A percentile compares a stretch with the other conserved stretches of the same genome.
Conservation (phyloP, 805 yeast species). For the Torulaspora quercuum region DNA sequence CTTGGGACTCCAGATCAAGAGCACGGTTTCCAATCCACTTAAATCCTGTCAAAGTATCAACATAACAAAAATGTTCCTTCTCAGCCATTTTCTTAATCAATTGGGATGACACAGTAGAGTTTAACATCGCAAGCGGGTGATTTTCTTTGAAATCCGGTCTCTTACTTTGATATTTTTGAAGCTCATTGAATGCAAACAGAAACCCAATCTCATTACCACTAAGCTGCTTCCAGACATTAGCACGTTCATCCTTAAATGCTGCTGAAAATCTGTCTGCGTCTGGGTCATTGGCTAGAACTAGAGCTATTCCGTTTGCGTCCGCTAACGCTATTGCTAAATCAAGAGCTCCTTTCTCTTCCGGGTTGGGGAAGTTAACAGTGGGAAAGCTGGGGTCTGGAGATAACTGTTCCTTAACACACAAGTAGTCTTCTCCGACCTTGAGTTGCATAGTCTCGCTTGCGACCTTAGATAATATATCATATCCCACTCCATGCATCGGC, state of each 20-base stretch:
- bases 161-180: constrained; percentile 36
- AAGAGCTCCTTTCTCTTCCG: constrained; percentile 92
- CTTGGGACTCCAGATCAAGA: constrained; percentile 60
- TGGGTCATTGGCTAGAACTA: constrained; percentile 90
- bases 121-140: constrained; percentile 53
- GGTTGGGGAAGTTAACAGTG: constrained; percentile 88
- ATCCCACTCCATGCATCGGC: constrained; percentile 95
- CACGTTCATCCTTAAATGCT: constrained; percentile 49
- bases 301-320: constrained; percentile 36
- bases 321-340: constrained; percentile 66
- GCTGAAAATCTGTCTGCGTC: constrained; percentile 93
- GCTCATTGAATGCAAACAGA: constrained; percentile 66
- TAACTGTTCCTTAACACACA: constrained; percentile 59
- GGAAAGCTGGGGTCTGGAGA: constrained; percentile 81
- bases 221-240: constrained; percentile 65
- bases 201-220: constrained; percentile 91
- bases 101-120: constrained; percentile 91
- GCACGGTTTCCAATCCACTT: constrained; percentile 96
- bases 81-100: constrained; percentile 68
- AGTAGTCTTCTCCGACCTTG: constrained; percentile 37
- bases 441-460: constrained; percentile 32
- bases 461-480: constrained; percentile 48
- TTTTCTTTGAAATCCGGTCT: constrained; percentile 31
- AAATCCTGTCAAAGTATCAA: constrained; percentile 91
- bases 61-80: constrained; percentile 54